Evolutionary conservation across 768 basidiomycete genomes (phyloP), one percentile per base, ranked within the genome.

Genomic region (Tremella mesenterica): DNA sequence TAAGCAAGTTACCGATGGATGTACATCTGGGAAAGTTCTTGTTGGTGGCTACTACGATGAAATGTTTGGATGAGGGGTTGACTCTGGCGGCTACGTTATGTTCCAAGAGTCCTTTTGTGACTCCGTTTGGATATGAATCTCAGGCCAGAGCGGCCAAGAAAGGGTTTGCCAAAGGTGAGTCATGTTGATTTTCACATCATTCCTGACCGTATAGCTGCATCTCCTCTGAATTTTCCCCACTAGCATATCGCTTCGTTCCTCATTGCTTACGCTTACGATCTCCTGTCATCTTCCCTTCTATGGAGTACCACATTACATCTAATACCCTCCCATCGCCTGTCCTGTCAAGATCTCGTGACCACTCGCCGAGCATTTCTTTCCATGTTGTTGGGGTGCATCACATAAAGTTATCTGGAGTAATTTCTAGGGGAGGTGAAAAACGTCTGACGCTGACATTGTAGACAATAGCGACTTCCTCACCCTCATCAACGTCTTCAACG

Each of bases 381-480:
- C n/a, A n/a, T n/a, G n/a, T n/a, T n/a, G n/a, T n/a, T n/a, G n/a
- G n/a, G n/a, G n/a, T n/a, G n/a, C n/a, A n/a, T n/a, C n/a, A n/a
- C n/a, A n/a, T n/a, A n/a, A n/a, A n/a, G n/a, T n/a, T n/a, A n/a
- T n/a, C n/a, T n/a, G n/a, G n/a, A n/a, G n/a, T n/a, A n/a, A n/a
- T n/a, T n/a, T n/a, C n/a, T n/a, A n/a, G n/a, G n/a, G n/a, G n/a
- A n/a, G n/a, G n/a, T n/a, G 14, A 27, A 44, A 31, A 45, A 45
- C n/a, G 29, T 28, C 18, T 33, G 28, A 27, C 57, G 50, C 36
- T 53, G 28, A 33, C 48, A 28, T 43, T 6, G 14, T 36, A 92
- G 92, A 89, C 54, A 88, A 92, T 70, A 91, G 87, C 6, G 93
- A 99, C 70, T 99, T 99, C 70, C 66, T 96, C 59, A 95, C 92